Evolutionary conservation across 2,329 filamentous ascomycete genomes (phyloP), one percentile per base, ranked within the genome.

Genomic region (Metarhizium rileyi): DNA sequence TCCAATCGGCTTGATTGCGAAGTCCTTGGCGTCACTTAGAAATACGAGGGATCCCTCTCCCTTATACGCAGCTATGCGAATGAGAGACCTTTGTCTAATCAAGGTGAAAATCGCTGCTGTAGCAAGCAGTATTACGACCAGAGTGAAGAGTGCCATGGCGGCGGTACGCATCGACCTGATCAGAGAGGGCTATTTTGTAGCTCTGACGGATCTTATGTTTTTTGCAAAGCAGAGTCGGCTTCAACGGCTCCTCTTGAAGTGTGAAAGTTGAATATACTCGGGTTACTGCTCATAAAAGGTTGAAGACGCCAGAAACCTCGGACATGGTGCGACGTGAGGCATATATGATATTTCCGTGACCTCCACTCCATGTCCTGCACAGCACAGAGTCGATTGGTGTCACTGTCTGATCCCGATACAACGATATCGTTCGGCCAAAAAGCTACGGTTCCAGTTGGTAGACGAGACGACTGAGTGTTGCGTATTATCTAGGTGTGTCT

Each of bases 31-130:
- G 35, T 38, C 35, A n/a, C 27, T 36, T 5, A 51, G 46, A 28
- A 58, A 57, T 2, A 46, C 50, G 12, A 55, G 52, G 22, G 53
- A 55, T 28, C 52, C 47, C 10, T 54, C 50, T 23, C 55, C 53
- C 7, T 56, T 44, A 44, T 52, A 56, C 14, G 33, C 23, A 5
- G 35, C 16, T 7, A 38, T 14, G 5, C 16, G 20, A 8, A 20
- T 20, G 2, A 7, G 16, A 4, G 35, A 38, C 6, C 10, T 5
- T 2, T 7, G 35, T 12, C 9, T 20, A 7, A 20, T 5, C 5
- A 38, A 38, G 16, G 18, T 20, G 2, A 22, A 38, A 5, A 18
- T 5, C 6, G 33, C 35, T 2, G 18, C 35, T 20, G 35, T 5
- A 22, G 35, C 35, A 38, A 38, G 35, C 18, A 22, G 7, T 16